A percentile compares a stretch with the other conserved stretches of the same genome.
Evolutionary conservation across 1,284 basidiomycete genomes (phyloP).

Genomic region (Thelephora terrestris): DNA sequence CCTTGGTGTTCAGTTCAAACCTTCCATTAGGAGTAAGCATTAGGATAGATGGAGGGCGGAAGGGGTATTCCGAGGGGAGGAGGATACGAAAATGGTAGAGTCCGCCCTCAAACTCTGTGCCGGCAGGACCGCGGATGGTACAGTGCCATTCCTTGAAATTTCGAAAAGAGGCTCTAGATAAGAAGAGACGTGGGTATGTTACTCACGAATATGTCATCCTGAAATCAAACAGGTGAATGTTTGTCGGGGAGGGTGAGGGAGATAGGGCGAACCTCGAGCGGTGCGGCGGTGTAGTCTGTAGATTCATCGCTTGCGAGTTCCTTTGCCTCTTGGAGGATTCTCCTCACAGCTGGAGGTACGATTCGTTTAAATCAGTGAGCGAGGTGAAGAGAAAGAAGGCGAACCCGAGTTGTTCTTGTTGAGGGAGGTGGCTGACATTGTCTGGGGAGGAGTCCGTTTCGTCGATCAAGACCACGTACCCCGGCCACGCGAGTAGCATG

Average conservation of each 20-base stretch:
- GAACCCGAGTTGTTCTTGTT: constrained; percentile 82
- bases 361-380: constrained; percentile 1
- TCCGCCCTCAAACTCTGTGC: constrained; percentile 86
- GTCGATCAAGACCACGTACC: background rate
- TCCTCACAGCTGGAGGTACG: constrained; percentile 64
- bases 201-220: constrained; percentile 79
- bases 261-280: constrained; percentile 63
- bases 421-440: constrained; percentile 24
- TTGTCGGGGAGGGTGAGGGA: constrained; percentile 3
- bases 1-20: constrained; percentile 94
- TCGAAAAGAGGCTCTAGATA: constrained; percentile 16
- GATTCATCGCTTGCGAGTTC: constrained; percentile 78
- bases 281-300: constrained; percentile 77
- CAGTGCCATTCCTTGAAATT: constrained; percentile 87
- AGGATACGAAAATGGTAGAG: constrained; percentile 89
- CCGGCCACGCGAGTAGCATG: constrained; percentile 26
- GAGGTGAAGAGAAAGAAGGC: constrained; percentile 9
- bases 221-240: constrained; percentile 8
- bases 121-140: constrained; percentile 80
- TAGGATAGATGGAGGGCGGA: constrained; percentile 89
- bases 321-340: constrained; percentile 92
- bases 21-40: constrained; percentile 93
- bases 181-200: constrained; percentile 4
- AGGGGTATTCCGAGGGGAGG: constrained; percentile 89
- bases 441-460: background rate